Evolutionary conservation across 345 rosid species (phyloP).

Genomic region (Abelmoschus esculentus): DNA sequence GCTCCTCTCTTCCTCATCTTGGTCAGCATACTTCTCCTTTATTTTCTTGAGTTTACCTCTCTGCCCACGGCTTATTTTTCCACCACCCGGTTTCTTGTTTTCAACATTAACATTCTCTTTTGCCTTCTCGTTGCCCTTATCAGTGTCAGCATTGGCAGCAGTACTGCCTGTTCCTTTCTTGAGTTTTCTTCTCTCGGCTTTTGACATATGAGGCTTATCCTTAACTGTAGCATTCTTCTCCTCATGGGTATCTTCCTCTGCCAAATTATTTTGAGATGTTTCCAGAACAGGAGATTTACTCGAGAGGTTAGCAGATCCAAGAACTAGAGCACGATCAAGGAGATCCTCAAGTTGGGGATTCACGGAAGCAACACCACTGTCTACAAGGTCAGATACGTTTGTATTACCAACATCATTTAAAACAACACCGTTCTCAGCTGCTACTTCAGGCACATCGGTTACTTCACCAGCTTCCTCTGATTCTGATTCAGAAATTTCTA

Average conservation of each 20-base stretch:
- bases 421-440: conserved; percentile 17
- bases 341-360: conserved; percentile 79
- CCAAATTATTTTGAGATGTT: conserved; percentile 31
- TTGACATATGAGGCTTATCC: conserved; percentile 70
- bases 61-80: conserved; percentile 81
- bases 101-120: conserved; percentile 27
- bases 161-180: conserved; percentile 59
- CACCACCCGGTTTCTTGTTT: conserved; percentile 43
- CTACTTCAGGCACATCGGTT: conserved; percentile 22
- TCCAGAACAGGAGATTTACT: conserved; percentile 35
- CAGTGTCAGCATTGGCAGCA: conserved; percentile 25
- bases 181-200: conserved; percentile 88
- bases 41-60: conserved; percentile 86
- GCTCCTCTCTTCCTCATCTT: conserved; percentile 90
- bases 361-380: conserved; percentile 35
- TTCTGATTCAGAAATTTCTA: conserved; percentile 52
- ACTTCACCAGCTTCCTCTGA: conserved; percentile 44
- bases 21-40: conserved; percentile 95
- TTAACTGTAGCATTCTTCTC: conserved; percentile 36
- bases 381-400: conserved; percentile 27
- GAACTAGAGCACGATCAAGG: conserved; percentile 89
- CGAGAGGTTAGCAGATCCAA: conserved; percentile 55
- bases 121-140: conserved; percentile 33
- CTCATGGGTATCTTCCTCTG: conserved; percentile 33
- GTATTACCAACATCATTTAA: conserved; percentile 19